Evolutionary conservation across 108 stramenopile species (phyloP).

Genomic region (Cyclotella baltica): DNA sequence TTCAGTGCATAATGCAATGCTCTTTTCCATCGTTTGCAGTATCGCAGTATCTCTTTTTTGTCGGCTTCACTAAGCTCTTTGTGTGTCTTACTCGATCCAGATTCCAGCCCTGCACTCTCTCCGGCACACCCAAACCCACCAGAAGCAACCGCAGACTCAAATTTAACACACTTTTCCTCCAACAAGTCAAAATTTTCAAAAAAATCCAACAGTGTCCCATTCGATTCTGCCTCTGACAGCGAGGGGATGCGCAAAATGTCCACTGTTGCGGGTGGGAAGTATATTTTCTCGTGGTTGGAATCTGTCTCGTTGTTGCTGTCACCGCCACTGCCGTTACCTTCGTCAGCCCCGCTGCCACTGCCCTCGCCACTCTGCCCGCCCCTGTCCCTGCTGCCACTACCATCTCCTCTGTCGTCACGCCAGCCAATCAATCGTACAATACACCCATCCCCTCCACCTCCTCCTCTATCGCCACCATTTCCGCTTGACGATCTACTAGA

Average conservation of each 20-base stretch:
- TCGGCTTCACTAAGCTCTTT: background rate
- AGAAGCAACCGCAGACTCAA: background rate
- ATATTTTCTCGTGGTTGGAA: no score
- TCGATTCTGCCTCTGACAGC: background rate
- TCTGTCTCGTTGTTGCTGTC: background rate
- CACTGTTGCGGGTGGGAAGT: background rate
- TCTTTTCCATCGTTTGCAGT: slow-evolving; percentile 9
- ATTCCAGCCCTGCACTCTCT: no score
- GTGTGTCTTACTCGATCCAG: no score
- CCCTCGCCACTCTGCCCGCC: background rate
- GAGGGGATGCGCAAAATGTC: background rate
- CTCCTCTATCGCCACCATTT: no score
- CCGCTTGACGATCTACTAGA: no score
- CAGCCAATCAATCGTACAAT: background rate
- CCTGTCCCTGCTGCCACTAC: background rate
- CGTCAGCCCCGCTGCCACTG: background rate
- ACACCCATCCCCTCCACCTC: no score
- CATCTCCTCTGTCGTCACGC: background rate
- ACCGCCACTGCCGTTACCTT: background rate
- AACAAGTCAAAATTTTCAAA: background rate
- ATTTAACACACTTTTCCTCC: background rate
- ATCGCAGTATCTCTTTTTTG: background rate
- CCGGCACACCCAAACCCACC: no score
- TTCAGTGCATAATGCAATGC: slow-evolving; percentile 44
- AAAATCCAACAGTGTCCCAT: background rate